A percentile compares a stretch with the other conserved stretches of the same genome.
Conservation (phyloP, 2,329 filamentous ascomycete genomes). For the Cryphonectria nitschkei region DNA sequence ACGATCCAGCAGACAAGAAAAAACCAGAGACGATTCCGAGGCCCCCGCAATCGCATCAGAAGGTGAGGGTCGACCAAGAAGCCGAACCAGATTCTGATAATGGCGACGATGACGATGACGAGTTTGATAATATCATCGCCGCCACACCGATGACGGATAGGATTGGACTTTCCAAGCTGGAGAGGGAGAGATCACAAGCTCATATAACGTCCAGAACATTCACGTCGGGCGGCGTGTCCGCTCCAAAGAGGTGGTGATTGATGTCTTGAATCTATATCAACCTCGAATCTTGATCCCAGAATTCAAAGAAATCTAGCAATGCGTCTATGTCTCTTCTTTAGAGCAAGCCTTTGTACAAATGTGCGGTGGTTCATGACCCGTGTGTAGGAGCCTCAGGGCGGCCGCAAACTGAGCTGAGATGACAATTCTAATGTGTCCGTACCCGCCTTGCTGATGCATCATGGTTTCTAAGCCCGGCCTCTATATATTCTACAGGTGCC, state of each 20-base stretch:
- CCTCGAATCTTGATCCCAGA: not conserved
- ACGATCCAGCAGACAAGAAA: slow-evolving; percentile 53
- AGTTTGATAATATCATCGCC: slow-evolving; percentile 92
- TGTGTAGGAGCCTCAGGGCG: not conserved
- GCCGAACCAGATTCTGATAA: slow-evolving; percentile 54
- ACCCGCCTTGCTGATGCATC: slow-evolving; percentile 10
- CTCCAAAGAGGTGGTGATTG: slow-evolving; percentile 50
- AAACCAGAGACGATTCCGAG: slow-evolving; percentile 64
- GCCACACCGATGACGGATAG: slow-evolving; percentile 88
- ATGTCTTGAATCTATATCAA: not conserved
- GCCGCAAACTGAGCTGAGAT: not conserved
- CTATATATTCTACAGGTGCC: slow-evolving; percentile 50
- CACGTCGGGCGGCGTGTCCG: slow-evolving; percentile 52
- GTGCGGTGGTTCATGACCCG: not conserved
- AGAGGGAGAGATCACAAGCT: slow-evolving; percentile 56
- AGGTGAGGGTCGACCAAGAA: slow-evolving; percentile 72
- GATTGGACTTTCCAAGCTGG: slow-evolving; percentile 65
- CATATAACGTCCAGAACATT: slow-evolving; percentile 55
- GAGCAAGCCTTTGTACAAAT: not conserved
- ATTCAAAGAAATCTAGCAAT: not conserved
- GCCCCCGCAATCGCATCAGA: slow-evolving; percentile 58
- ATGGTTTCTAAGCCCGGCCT: not conserved
- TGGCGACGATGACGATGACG: slow-evolving; percentile 67
- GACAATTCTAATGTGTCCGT: not conserved
- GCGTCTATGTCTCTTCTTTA: not conserved